Base-by-base conservation (phyloP, 2,329 filamentous ascomycete species). In the Penicillium sumatraense region DNA sequence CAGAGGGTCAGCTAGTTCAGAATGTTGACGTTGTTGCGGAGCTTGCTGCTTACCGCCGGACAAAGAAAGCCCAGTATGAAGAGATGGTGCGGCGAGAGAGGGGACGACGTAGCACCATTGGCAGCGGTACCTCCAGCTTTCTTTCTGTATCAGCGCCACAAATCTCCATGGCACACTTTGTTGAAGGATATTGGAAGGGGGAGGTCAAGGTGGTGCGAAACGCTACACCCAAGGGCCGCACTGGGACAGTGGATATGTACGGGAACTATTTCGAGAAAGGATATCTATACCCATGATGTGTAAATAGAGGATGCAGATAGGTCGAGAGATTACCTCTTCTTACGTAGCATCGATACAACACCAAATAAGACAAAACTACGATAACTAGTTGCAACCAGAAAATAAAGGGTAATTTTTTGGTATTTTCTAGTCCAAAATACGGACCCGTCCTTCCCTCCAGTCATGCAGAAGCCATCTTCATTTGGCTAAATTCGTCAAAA, bases 161-260 rank as follows among this genome's bases (percentile, higher is more conserved):
- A 18, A 45, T 62, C 33, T 56, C 68, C 7, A 63, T 75, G 47
- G 64, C 71, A 3, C 65, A 70, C n/a, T 75, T 73, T 58, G 77
- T 85, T 0, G 81, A 84, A 53, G 84, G 84, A 0, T 78, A 83
- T 59, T 87, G 85, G 85, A 78, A 81, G 26, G 85, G 85, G 5
- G 75, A 83, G 29, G 78, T 87, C 21, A 82, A 82, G 50, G 77
- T 87, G 26, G 72, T 86, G n/a, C 73, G 83, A 31, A 77, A 78
- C 59, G 62, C 74, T 14, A 67, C 69, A 11, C 69, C 69, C 0
- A 71, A 75, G 50, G 64, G 68, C 10, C 71, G 77, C 49, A 77
- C 67, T 45, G 78, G 78, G 10, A 72, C 75, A 26, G 79, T 83
- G 35, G 78, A 80, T 64, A 80, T 79, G 62, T 83, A 81, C 68